Evolutionary conservation across 306 rosid species (phyloP).

Genomic region (Aeschynomene evenia): DNA sequence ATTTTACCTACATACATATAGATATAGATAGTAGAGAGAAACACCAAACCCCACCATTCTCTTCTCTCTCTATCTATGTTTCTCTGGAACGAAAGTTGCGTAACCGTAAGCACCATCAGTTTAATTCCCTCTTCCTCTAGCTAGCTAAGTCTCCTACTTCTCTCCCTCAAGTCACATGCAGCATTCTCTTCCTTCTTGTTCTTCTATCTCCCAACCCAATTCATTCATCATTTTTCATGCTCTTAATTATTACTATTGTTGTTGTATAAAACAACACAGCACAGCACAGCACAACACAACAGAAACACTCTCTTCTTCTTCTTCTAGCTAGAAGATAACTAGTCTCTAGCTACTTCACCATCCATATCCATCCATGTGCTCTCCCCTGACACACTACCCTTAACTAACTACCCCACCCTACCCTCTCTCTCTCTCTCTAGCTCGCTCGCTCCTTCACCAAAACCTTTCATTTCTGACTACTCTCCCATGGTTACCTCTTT

Average conservation of each 20-base stretch:
- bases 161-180: slow-evolving; percentile 23
- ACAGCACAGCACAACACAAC: background rate
- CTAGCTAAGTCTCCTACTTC: no score
- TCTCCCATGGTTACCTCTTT: slow-evolving; percentile 61
- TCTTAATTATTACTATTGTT: background rate
- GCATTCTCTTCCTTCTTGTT: background rate
- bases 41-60: background rate
- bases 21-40: no score
- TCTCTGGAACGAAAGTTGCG: slow-evolving; percentile 31
- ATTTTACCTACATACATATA: no score
- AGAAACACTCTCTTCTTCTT: no score
- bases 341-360: no score
- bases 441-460: background rate
- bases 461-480: background rate
- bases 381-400: background rate
- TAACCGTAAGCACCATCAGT: slow-evolving; percentile 31
- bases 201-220: no score
- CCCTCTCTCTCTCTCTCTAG: background rate
- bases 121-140: background rate
- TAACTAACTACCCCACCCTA: background rate
- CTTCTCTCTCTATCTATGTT: background rate
- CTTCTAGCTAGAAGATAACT: no score
- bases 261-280: background rate
- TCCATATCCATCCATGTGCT: no score
- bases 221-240: no score